Base-by-base conservation (phyloP, 1,284 basidiomycete species). In the Pisolithus thermaeus region DNA sequence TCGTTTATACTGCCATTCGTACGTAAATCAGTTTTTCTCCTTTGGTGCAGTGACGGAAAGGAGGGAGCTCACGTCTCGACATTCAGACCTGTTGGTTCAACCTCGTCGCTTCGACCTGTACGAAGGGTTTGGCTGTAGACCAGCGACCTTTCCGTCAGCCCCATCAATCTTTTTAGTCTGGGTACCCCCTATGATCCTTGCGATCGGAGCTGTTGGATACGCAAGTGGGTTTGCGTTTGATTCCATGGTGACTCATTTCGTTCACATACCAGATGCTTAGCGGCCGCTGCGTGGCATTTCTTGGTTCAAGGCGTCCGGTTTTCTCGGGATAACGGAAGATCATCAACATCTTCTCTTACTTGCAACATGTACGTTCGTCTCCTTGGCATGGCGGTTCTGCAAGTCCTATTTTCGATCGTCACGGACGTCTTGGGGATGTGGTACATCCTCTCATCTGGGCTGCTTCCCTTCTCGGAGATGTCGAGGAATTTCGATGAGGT, bases 91-190 rank as follows among this genome's bases (percentile, higher is more conserved):
- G 38, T 65, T 83, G 52, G 79, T 80, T 16, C 87, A 90, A 64
- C 79, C 81, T 53, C 79, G 80, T 66, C 79, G 87, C 45, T 90
- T 87, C 66, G 80, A 85, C 64, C 69, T 90, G 49, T 66, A 77
- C 46, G 67, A 80, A 61, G 73, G 80, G 54, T 77, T 80, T 55
- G 87, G 87, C 14, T 90, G 87, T 64, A 70, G 73, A 37, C 74
- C 83, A 1, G 73, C 83, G 0, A 74, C 77, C 14, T 79, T 81
- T 61, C 72, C 75, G 46, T 81, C 83, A 2, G 58, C 73, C 1
- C 63, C 76, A 8, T 72, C 78, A 0, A 63, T 84, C 53, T 63
- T 80, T 48, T 58, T 88, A 41, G 72, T 85, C 48, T 81, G 77
- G 75, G 55, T 81, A 23, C 81, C 82, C 5, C 81, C 80, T 4